Base-by-base conservation (phyloP, 805 yeast species). In the Candida qinlingensis region DNA sequence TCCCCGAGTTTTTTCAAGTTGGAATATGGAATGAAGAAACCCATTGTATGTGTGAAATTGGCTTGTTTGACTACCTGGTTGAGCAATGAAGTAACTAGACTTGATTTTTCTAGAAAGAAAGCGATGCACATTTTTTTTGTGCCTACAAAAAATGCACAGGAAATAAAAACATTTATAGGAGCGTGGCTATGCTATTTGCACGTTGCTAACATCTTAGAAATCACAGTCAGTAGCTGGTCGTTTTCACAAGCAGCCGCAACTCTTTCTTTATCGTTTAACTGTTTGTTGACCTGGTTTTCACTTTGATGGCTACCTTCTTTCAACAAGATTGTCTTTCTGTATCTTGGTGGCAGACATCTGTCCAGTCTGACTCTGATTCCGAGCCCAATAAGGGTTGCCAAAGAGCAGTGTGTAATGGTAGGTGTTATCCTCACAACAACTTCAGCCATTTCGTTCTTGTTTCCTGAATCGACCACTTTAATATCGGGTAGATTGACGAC, bases 171-270 rank as follows among this genome's bases (percentile, higher is more conserved):
- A 3, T 19, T 3, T 19, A 19, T 19, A 19, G 19, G 19, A 19
- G 19, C 19, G 19, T 19, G 3, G 19, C 19, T 19, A 19, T 31
- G 8, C 34, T 42, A 76, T 47, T 68, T 69, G 61, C 99, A 94
- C 4, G 94, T 85, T 36, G 86, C 76, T 49, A 94, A 74, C 99
- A 94, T 94, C 54, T 85, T 89, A 56, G 90, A 85, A 37, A 94
- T 86, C n/a, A 94, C 99, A 31, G 82, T 77, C 37, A 91, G 70
- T 39, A 94, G 72, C 70, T 94, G 99, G 49, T 87, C 96, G 60
- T 94, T 94, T 62, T 94, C 99, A 66, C 98, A 91, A 0, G 99
- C 99, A 29, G 99, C 99, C 33, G 96, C 95, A 0, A 94, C 97
- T 53, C 99, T 74, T 68, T 94, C 99, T 69, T 94, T 94, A 64